Conservation (phyloP, 495 filamentous ascomycete genomes). For the Aspergillus ostianus region DNA sequence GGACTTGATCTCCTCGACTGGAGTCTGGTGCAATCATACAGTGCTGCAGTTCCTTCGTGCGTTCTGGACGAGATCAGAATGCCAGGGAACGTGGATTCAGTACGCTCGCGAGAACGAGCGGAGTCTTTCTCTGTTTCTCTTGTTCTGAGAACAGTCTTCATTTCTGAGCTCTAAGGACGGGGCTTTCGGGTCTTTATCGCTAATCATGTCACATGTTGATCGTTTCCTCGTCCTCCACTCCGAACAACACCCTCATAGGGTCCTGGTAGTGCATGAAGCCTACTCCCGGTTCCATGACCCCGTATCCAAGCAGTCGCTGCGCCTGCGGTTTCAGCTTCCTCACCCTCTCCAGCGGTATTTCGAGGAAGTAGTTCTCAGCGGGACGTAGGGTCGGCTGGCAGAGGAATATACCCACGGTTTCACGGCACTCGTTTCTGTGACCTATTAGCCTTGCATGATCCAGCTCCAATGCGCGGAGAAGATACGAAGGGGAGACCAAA, state of each 20-base stretch:
- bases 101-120: slow-evolving; percentile 17
- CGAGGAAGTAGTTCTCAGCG: slow-evolving; percentile 39
- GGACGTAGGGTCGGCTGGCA: slow-evolving; percentile 30
- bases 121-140: slow-evolving; percentile 11
- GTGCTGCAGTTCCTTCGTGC: slow-evolving; percentile 18
- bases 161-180: background rate
- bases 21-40: slow-evolving; percentile 22
- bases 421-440: slow-evolving; percentile 19
- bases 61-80: slow-evolving; percentile 12
- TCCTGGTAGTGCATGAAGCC: slow-evolving; percentile 23
- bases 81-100: slow-evolving; percentile 17
- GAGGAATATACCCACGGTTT: slow-evolving; percentile 32
- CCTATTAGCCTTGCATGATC: background rate
- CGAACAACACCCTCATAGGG: slow-evolving; percentile 23
- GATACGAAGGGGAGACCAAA: background rate
- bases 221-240: slow-evolving; percentile 22
- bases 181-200: background rate
- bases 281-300: slow-evolving; percentile 19
- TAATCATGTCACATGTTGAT: slow-evolving; percentile 17
- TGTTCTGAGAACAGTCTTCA: slow-evolving; percentile 10
- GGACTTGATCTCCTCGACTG: slow-evolving; percentile 15
- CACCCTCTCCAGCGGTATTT: slow-evolving; percentile 32
- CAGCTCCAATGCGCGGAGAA: too few species aligned
- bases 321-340: slow-evolving; percentile 26
- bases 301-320: slow-evolving; percentile 27